Conservation (phyloP, 2,329 filamentous ascomycete genomes). For the Davidsoniella eucalypti region DNA sequence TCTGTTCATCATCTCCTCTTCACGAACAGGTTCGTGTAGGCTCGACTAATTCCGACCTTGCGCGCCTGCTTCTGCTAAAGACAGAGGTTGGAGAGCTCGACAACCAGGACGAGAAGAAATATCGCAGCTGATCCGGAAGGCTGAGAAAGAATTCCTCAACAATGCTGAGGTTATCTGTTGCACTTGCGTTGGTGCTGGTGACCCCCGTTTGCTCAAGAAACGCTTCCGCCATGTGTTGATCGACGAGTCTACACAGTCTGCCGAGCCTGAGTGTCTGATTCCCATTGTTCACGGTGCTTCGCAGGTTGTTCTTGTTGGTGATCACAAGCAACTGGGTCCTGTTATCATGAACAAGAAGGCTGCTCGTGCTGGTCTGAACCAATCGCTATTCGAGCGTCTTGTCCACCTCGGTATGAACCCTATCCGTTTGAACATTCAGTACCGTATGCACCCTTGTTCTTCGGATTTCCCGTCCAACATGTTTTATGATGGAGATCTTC, state of each 20-base stretch:
- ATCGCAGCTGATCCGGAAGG: constrained; percentile 83
- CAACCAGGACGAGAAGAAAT: constrained; percentile 95
- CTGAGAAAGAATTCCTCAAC: constrained; percentile 84
- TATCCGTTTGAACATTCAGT: constrained; percentile 90
- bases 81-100: constrained; percentile 79
- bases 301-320: constrained; percentile 94
- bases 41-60: constrained; percentile 84
- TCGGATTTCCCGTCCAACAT: constrained; percentile 98
- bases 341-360: constrained; percentile 99
- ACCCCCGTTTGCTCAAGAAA: constrained; percentile 88
- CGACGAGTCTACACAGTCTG: constrained; percentile 94
- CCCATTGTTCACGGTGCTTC: constrained; percentile 93
- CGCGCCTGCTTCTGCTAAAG: constrained; percentile 87
- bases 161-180: constrained; percentile 98
- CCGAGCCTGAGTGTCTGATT: constrained; percentile 98
- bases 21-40: constrained; percentile 97
- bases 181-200: constrained; percentile 92
- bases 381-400: constrained; percentile 93
- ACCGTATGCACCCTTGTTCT: constrained; percentile 96
- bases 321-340: constrained; percentile 93
- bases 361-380: constrained; percentile 90
- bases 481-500: constrained; percentile 96
- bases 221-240: constrained; percentile 97
- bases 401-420: constrained; percentile 82
- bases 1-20: constrained; percentile 83